phyloP scores from a whole-genome alignment of 306 rosid species.

The Hylodesmum podocarpum region DNA sequence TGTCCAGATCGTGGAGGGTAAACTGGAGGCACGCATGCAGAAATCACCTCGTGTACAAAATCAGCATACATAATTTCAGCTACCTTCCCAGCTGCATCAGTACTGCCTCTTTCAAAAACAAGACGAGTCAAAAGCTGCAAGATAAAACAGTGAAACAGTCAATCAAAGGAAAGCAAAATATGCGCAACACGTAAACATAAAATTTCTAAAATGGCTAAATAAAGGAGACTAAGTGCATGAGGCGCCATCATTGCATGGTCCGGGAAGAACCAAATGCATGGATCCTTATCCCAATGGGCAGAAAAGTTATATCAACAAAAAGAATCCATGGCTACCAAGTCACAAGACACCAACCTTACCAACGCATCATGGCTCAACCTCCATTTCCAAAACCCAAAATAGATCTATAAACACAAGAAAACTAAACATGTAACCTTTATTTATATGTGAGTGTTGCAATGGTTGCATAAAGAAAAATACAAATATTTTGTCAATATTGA shows the following conservation, averaged over 20 bases:
- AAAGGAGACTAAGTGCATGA: slow-evolving; percentile 14
- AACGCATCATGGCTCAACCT: slow-evolving; percentile 4
- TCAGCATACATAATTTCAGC: slow-evolving; percentile 97
- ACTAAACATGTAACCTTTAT: neutral
- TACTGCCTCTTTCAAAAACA: slow-evolving; percentile 95
- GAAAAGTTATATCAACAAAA: slow-evolving; percentile 5
- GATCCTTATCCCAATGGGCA: neutral
- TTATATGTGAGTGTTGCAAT: neutral
- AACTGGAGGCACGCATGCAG: slow-evolving; percentile 97
- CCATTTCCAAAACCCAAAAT: slow-evolving; percentile 2
- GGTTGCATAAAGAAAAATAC: slow-evolving; percentile 6
- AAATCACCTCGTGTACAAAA: slow-evolving; percentile 95
- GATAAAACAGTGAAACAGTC: slow-evolving; percentile 24
- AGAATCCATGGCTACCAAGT: neutral
- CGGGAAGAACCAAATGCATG: slow-evolving; percentile 9
- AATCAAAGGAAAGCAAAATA: slow-evolving; percentile 21
- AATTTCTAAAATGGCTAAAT: neutral
- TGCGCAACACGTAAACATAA: slow-evolving; percentile 17
- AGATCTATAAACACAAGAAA: neutral
- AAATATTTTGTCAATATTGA: neutral
- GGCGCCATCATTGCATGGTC: neutral
- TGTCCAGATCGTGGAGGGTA: slow-evolving; percentile 92
- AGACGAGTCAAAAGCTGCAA: slow-evolving; percentile 92
- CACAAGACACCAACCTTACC: slow-evolving; percentile 12
- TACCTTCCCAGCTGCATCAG: slow-evolving; percentile 94